Evolutionary conservation across 73 alveolate species (phyloP).

Genomic region (Halteria grandinella): DNA sequence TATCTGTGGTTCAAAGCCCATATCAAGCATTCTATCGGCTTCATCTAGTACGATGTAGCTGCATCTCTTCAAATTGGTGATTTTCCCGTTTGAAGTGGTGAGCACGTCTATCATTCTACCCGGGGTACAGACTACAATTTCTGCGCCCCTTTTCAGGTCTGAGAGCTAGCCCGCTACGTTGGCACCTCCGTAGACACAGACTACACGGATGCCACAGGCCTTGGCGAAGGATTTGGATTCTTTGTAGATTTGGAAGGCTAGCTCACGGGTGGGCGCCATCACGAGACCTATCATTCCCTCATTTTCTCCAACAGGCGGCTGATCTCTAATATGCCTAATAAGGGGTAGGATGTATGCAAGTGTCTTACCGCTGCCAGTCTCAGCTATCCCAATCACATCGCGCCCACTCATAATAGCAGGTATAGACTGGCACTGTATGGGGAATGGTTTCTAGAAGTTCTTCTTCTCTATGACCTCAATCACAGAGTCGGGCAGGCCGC

Average conservation of each 20-base stretch:
- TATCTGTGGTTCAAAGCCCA: constrained; percentile 99
- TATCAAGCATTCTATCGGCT: constrained; percentile 99
- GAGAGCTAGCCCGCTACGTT: constrained; percentile 92
- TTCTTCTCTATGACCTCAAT: constrained; percentile 83
- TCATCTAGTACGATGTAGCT: constrained; percentile 98
- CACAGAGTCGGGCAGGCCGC: constrained; percentile 93
- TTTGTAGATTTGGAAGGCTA: constrained; percentile 92
- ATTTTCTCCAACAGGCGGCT: constrained; percentile 91
- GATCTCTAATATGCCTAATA: constrained; percentile 93
- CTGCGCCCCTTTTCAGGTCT: constrained; percentile 95
- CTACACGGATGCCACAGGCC: constrained; percentile 78
- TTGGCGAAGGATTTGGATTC: constrained; percentile 91
- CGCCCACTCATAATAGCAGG: constrained; percentile 98
- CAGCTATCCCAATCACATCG: constrained; percentile 98
- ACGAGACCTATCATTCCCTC: constrained; percentile 97
- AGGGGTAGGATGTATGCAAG: constrained; percentile 97
- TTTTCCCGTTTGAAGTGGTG: constrained; percentile 93
- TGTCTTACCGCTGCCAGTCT: constrained; percentile 99
- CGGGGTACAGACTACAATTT: constrained; percentile 98
- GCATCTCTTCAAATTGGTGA: constrained; percentile 93
- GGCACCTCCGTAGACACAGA: constrained; percentile 97
- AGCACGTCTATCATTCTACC: constrained; percentile 98
- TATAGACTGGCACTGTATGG: constrained; percentile 94
- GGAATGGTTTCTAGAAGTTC: constrained; percentile 89
- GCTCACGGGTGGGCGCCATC: constrained; percentile 98